Evolutionary conservation across 805 yeast species (phyloP), one percentile per base, ranked within the genome.

Genomic region (Metschnikowia lachancei): DNA sequence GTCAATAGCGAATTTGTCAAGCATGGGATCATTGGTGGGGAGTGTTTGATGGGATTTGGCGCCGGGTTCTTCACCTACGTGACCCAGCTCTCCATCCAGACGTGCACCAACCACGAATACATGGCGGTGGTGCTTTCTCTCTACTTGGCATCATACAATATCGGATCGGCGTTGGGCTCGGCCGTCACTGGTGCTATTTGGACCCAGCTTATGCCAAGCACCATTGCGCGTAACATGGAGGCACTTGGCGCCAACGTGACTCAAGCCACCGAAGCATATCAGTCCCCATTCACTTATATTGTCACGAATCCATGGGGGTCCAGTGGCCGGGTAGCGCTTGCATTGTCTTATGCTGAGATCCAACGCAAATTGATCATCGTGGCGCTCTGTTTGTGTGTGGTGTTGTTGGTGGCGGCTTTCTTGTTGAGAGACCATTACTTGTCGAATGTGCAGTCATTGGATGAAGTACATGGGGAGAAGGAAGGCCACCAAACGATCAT

Each of bases 11-110:
- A 59, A 35, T 49, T 58, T 17, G 62, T 57, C 51, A 62, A 60
- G 45, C 55, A 70, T 37, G 90, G 89, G 53, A 70, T 84, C 46
- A 79, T 85, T 60, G 90, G 84, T 13, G 78, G 83, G 5, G 71
- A 80, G 53, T 77, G 83, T 59, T 59, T 85, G 16, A 63, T 82
- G 53, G 91, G 91, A 54, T 75, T 85, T 47, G 90, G 88, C 56
- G 87, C 87, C 36, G 87, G 87, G 14, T 78, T 84, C 62, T 81
- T 83, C 70, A 80, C 85, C 13, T 82, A 81, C 56, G 74, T 85
- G 4, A 72, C 81, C 10, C 85, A 81, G 59, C 80, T 80, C 5
- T 75, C 85, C 36, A 75, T 81, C 51, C 81, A 79, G 58, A 70
- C 87, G 0, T 70, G 78, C 46, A 75, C 80, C 30, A 75, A 69